phyloP scores from a whole-genome alignment of 257 asterid species.

The Mentha longifolia region DNA sequence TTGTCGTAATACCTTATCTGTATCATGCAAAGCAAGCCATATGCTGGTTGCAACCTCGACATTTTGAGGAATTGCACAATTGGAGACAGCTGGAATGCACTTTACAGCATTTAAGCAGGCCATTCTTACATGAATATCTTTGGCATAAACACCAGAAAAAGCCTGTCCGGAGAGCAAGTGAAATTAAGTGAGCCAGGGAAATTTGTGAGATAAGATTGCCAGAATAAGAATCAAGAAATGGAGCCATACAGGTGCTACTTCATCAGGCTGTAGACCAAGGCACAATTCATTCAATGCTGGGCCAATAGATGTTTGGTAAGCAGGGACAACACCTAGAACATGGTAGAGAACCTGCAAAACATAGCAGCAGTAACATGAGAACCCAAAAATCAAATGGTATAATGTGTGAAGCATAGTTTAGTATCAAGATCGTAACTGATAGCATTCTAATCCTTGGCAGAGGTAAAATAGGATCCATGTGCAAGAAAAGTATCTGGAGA shows the following conservation, averaged over 20 bases:
- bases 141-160: constrained; percentile 84
- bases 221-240: constrained; percentile 28
- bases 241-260: constrained; percentile 86
- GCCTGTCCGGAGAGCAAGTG: constrained; percentile 62
- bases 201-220: constrained; percentile 23
- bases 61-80: constrained; percentile 75
- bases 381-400: constrained; percentile 21
- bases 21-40: constrained; percentile 98
- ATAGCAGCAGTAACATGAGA: constrained; percentile 38
- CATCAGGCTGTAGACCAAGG: constrained; percentile 90
- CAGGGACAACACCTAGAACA: constrained; percentile 93
- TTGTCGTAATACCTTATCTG: constrained; percentile 75
- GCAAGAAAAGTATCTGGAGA: constrained; percentile 88
- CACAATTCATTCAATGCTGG: constrained; percentile 95
- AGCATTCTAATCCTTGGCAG: constrained; percentile 92
- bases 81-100: constrained; percentile 95
- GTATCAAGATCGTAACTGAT: constrained; percentile 61
- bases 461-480: constrained; percentile 92
- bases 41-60: constrained; percentile 89
- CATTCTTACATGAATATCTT: constrained; percentile 89
- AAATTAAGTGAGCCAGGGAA: constrained; percentile 29
- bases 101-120: constrained; percentile 94
- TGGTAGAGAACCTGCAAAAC: constrained; percentile 82
- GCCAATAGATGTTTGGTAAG: constrained; percentile 76
- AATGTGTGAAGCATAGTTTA: constrained; percentile 12